Conservation (phyloP, 75 land plant genomes). For the Adiantum capillusveneris region DNA sequence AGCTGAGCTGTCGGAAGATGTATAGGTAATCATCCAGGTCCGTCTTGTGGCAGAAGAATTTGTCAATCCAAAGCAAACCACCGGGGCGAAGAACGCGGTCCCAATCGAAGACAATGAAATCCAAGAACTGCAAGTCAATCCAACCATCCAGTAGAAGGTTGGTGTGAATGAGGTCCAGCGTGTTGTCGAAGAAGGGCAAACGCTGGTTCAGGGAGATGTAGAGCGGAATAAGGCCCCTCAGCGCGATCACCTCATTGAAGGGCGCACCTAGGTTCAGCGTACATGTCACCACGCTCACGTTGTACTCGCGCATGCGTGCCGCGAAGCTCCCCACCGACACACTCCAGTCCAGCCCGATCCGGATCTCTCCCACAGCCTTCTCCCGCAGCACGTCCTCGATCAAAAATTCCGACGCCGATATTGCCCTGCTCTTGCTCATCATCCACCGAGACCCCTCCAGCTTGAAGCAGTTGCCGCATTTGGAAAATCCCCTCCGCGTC, state of each 20-base stretch:
- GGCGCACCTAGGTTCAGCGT: conserved; percentile 84
- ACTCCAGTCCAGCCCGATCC: conserved; percentile 76
- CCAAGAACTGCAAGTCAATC: conserved; percentile 71
- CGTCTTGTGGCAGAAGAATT: conserved; percentile 63
- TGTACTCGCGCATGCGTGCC: conserved; percentile 76
- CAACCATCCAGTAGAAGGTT: conserved; percentile 71
- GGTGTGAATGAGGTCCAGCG: conserved; percentile 81
- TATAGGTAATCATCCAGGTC: conserved; percentile 85
- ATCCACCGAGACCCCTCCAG: conserved; percentile 50
- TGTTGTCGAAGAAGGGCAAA: conserved; percentile 86
- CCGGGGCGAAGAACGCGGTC: conserved; percentile 82
- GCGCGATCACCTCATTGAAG: conserved; percentile 77
- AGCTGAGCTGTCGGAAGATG: conserved; percentile 85
- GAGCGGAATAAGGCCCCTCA: conserved; percentile 69
- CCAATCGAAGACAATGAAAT: conserved; percentile 83
- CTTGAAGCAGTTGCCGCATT: conserved; percentile 73
- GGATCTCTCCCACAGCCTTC: conserved; percentile 67
- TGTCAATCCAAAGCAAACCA: conserved; percentile 79
- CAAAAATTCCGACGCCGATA: conserved; percentile 43
- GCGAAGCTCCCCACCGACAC: conserved; percentile 77
- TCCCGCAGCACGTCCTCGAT: conserved; percentile 51
- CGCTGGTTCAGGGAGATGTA: conserved; percentile 59
- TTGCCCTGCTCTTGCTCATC: conserved; percentile 22
- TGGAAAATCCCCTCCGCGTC: conserved; percentile 46
- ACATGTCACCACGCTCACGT: conserved; percentile 65